Conservation (phyloP, 805 yeast genomes). For the Wickerhamomyces chambardii region DNA sequence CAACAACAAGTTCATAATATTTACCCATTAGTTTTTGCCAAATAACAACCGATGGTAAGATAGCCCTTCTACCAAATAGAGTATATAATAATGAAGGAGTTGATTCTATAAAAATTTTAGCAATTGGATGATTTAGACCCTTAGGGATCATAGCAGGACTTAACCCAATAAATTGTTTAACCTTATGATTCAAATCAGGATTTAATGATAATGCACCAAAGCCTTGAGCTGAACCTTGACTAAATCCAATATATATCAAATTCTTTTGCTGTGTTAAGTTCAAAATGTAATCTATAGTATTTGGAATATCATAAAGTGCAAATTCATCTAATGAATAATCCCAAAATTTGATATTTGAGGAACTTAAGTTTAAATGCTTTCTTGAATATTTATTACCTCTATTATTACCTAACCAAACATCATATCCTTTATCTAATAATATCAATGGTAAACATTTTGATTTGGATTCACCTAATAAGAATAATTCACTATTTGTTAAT, state of each 20-base stretch:
- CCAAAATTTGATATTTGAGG: conserved; percentile 55
- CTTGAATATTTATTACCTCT: conserved; percentile 85
- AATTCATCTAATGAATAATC: conserved; percentile 87
- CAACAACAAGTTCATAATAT: conserved; percentile 58
- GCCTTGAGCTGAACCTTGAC: conserved; percentile 93
- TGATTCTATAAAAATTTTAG: conserved; percentile 65
- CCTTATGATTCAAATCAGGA: conserved; percentile 48
- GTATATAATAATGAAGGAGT: conserved; percentile 66
- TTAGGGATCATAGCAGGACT: conserved; percentile 95
- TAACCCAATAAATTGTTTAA: conserved; percentile 62
- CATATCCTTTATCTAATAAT: conserved; percentile 75
- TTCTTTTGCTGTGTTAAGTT: conserved; percentile 30
- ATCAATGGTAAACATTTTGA: conserved; percentile 55
- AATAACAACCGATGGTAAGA: conserved; percentile 61
- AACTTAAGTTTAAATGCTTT: conserved; percentile 14
- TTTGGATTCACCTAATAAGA: conserved; percentile 34
- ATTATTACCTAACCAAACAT: conserved; percentile 92
- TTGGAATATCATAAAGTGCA: conserved; percentile 85
- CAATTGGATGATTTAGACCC: conserved; percentile 68
- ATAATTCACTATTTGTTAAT: conserved; percentile 65
- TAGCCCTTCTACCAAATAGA: conserved; percentile 65
- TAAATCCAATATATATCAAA: conserved; percentile 76
- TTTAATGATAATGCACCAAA: conserved; percentile 71
- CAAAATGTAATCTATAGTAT: conserved; percentile 67
- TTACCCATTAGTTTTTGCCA: conserved; percentile 76